A percentile compares a stretch with the other conserved stretches of the same genome.
These are phyloP conservation scores for Aspergillus piperis DNA, from an alignment of 2,329 filamentous ascomycete species.

Conservation along the genomic window DNA sequence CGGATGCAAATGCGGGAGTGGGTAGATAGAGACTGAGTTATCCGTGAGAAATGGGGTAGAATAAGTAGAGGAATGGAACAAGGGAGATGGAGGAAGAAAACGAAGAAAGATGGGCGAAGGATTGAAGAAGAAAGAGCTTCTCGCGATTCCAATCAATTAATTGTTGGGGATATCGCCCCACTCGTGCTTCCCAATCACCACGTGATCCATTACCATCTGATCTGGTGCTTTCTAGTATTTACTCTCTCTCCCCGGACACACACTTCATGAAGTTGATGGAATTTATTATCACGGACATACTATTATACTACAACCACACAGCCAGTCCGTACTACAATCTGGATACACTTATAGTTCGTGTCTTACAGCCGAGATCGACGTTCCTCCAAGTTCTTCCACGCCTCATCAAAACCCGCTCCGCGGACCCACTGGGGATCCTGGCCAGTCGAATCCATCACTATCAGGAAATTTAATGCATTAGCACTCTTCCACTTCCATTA, in stretches of 20 bases:
- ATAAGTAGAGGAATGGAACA: neutral
- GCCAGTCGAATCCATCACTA: slow-evolving; percentile 41
- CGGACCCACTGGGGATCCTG: slow-evolving; percentile 38
- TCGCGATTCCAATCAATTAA: slow-evolving; percentile 9
- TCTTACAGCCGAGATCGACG: neutral
- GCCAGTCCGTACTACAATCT: neutral
- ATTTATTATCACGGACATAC: neutral
- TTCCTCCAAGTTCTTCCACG: slow-evolving; percentile 35
- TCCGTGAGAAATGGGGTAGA: neutral
- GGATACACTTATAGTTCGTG: neutral
- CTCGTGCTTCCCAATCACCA: slow-evolving; percentile 22
- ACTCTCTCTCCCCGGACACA: no score
- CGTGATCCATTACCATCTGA: slow-evolving; percentile 27
- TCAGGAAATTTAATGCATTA: no score
- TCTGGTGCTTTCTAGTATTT: neutral
- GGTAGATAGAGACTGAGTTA: slow-evolving; percentile 1
- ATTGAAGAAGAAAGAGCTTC: no score
- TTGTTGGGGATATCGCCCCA: slow-evolving; percentile 37
- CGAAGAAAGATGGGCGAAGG: slow-evolving; percentile 21
- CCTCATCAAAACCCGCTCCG: slow-evolving; percentile 45
- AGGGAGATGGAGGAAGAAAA: slow-evolving; percentile 8
- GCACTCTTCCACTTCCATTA: slow-evolving; percentile 31
- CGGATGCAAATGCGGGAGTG: neutral
- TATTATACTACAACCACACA: neutral
- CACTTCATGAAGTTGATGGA: no score